Conservation (phyloP, 345 rosid genomes). For the Diplotaxis tenuifolia region DNA sequence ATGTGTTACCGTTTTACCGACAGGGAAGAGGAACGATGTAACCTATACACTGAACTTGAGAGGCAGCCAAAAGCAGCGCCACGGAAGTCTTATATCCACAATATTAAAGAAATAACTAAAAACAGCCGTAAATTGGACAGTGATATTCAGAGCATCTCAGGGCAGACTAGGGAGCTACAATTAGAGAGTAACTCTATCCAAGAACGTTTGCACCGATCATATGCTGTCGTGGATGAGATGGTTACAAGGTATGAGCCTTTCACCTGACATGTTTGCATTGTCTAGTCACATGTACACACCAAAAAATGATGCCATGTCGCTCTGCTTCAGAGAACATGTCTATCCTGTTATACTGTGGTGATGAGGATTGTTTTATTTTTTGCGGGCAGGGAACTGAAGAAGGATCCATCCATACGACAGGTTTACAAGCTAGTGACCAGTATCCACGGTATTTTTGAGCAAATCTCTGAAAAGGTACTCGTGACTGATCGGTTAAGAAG, state of each 20-base stretch:
- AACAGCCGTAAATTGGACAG: conserved; percentile 78
- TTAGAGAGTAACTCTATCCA: conserved; percentile 78
- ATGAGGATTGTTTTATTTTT: background rate
- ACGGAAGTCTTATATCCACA: conserved; percentile 59
- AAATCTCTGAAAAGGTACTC: conserved; percentile 63
- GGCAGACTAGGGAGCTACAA: conserved; percentile 81
- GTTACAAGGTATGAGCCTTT: conserved; percentile 56
- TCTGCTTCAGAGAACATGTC: background rate
- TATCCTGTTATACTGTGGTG: background rate
- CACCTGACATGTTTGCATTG: conserved; percentile 1
- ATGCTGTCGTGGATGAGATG: conserved; percentile 75
- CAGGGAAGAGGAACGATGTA: conserved; percentile 62
- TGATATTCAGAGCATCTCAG: conserved; percentile 68
- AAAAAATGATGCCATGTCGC: conserved; percentile 1
- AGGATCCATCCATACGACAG: conserved; percentile 57
- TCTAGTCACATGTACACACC: conserved; percentile 13
- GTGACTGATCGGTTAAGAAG: conserved; percentile 60
- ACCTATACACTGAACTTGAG: conserved; percentile 48
- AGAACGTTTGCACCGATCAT: conserved; percentile 83
- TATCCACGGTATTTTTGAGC: conserved; percentile 72
- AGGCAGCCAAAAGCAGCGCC: conserved; percentile 54
- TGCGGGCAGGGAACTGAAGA: conserved; percentile 68
- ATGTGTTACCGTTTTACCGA: background rate
- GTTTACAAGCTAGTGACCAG: conserved; percentile 71
- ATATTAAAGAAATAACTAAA: conserved; percentile 75